Evolutionary conservation across 2,329 filamentous ascomycete genomes (phyloP), one percentile per base, ranked within the genome.

Genomic region (Exophiala xenobiotica): DNA sequence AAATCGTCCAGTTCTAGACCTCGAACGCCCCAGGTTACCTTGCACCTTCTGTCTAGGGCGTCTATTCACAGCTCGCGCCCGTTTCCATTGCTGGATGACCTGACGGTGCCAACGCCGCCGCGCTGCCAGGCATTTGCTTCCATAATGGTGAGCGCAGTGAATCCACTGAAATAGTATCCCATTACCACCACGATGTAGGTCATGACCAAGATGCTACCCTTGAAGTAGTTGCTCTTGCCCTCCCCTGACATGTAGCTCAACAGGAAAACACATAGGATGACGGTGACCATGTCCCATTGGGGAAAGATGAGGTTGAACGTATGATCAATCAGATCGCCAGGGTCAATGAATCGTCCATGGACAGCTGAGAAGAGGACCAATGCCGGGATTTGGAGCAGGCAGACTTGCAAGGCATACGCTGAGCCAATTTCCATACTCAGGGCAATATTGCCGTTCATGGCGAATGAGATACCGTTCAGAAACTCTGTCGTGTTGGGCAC

Each of bases 171-270:
- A 72, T 90, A 97, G 75, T 95, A 99, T 1, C 93, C 93, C 38
- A 89, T 82, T 22, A 96, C 76, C 42, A 99, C 90, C 22, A 97
- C 93, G 19, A 97, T 71, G 68, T 99, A 99, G 26, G 89, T 93
- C 44, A 99, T 76, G 58, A 97, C 83, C 46, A 99, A 78, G 62
- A 97, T 96, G 59, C 89, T 95, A 45, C 93, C 93, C 75, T 99
- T 99, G 82, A 99, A 99, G 72, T 99, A 99, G 71, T 99, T 99
- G 76, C 91, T 97, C 82, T 99, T 99, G 33, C 93, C 93, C 73
- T 99, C 93, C 45, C 92, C 89, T 63, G 97, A 95, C 77, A 99
- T 92, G 76, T 97, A 96, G 64, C 90, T 96, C 60, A 99, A 82
- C 50, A 99, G 75, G 74, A 99, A 96, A 14, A 99, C 90, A 64